phyloP scores from a whole-genome alignment of 768 basidiomycete species.

The Amanita phalloides region DNA sequence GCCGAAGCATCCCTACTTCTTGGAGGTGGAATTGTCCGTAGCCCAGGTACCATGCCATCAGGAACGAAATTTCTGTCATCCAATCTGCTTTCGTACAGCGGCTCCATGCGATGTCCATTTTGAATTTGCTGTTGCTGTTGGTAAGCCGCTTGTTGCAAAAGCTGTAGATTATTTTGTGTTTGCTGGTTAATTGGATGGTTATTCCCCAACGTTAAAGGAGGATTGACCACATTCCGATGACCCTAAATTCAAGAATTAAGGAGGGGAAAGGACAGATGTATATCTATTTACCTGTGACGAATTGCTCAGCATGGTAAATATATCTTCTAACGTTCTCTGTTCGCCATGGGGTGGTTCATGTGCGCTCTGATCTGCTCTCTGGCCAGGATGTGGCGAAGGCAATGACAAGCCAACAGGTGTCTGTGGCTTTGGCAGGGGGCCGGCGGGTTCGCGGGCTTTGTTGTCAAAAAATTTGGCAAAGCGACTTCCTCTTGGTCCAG shows the following conservation, averaged over 20 bases:
- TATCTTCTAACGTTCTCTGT: conserved; percentile 62
- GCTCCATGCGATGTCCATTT: conserved; percentile 44
- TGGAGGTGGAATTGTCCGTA: conserved; percentile 55
- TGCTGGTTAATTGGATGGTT: conserved; percentile 23
- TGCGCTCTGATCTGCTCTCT: conserved; percentile 34
- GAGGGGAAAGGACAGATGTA: neutral
- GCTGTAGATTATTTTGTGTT: conserved; percentile 24
- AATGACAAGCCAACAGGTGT: conserved; percentile 28
- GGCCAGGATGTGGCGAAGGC: conserved; percentile 34
- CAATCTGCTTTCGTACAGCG: conserved; percentile 61
- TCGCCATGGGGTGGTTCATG: conserved; percentile 29
- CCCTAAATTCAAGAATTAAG: conserved; percentile 11
- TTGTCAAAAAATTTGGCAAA: conserved; percentile 84
- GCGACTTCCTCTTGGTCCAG: conserved; percentile 62
- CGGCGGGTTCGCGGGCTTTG: conserved; percentile 39
- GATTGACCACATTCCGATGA: conserved; percentile 19
- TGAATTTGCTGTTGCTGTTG: conserved; percentile 36
- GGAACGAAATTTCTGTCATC: conserved; percentile 75
- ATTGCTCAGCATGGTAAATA: conserved; percentile 72
- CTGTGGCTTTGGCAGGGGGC: conserved; percentile 25
- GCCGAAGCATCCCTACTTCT: conserved; percentile 45
- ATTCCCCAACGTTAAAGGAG: conserved; percentile 15
- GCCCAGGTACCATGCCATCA: conserved; percentile 79
- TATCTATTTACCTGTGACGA: conserved; percentile 52
- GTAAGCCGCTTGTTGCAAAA: conserved; percentile 27